These are phyloP conservation scores for Rhododendron ovatum DNA, from an alignment of 148 eudicot species.

Conservation along the genomic window DNA sequence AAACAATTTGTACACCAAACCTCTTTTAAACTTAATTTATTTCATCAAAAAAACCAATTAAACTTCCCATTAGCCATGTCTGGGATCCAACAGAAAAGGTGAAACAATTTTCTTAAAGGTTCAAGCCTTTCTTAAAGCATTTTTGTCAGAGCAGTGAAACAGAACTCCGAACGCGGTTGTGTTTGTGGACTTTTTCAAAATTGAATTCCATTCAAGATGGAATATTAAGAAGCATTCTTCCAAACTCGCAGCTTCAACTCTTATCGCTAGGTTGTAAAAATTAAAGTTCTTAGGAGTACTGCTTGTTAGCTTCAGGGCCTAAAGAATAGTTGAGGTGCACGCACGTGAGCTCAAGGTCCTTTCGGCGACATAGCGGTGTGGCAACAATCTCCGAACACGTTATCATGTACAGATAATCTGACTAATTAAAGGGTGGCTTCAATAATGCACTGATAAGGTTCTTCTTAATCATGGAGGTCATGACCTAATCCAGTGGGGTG, in stretches of 20 bases:
- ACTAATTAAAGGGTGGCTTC: neutral
- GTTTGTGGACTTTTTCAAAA: no score
- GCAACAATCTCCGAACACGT: neutral
- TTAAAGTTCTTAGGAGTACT: neutral
- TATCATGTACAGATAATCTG: neutral
- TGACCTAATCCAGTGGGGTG: neutral
- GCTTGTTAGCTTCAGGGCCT: neutral
- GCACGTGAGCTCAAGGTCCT: neutral
- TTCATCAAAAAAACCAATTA: neutral
- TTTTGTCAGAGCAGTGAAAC: neutral
- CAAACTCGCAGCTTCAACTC: neutral
- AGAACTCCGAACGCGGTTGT: neutral
- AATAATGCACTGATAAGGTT: neutral
- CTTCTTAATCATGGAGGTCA: neutral
- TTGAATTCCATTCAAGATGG: no score
- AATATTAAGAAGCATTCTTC: neutral
- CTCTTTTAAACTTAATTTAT: constrained; percentile 12
- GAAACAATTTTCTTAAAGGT: neutral
- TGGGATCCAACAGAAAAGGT: constrained; percentile 7
- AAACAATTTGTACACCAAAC: constrained; percentile 9
- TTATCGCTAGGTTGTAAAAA: neutral
- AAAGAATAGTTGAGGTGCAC: neutral
- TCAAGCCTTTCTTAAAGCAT: neutral
- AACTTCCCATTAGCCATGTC: constrained; percentile 30
- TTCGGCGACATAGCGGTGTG: neutral